These are phyloP conservation scores for Dictyostelium intermedium DNA, from an alignment of 78 protist genomes.

Conservation along the genomic window DNA sequence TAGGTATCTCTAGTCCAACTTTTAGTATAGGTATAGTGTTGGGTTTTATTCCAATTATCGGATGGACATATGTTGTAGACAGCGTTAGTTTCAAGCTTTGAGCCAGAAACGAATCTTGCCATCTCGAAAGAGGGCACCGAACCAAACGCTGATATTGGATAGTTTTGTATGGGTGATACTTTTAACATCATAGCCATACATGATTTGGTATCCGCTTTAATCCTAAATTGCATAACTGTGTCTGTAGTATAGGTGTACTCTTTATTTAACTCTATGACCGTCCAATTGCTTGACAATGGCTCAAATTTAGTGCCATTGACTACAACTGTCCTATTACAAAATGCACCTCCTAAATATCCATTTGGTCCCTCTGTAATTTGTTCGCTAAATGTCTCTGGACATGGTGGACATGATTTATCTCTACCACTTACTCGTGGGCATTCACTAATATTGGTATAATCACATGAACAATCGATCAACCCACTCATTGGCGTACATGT, in stretches of 20 bases:
- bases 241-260: background rate
- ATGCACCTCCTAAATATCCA: background rate
- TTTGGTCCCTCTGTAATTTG: background rate
- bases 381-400: background rate
- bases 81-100: background rate
- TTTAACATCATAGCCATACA: constrained; percentile 26
- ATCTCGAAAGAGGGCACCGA: background rate
- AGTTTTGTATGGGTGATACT: background rate
- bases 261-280: background rate
- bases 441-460: constrained; percentile 1
- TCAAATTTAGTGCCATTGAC: background rate
- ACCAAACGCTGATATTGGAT: background rate
- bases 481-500: background rate
- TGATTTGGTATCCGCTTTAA: background rate
- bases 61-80: constrained; percentile 45
- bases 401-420: background rate
- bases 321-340: background rate
- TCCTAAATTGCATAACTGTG: background rate
- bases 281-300: background rate
- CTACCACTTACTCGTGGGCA: background rate
- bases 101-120: background rate
- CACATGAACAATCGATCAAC: constrained; percentile 27
- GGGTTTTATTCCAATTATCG: constrained; percentile 3
- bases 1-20: constrained; percentile 52
- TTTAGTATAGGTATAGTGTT: background rate